Evolutionary conservation across 176 grass and related monocot genomes (phyloP).

Genomic region (Leersia perrieri): DNA sequence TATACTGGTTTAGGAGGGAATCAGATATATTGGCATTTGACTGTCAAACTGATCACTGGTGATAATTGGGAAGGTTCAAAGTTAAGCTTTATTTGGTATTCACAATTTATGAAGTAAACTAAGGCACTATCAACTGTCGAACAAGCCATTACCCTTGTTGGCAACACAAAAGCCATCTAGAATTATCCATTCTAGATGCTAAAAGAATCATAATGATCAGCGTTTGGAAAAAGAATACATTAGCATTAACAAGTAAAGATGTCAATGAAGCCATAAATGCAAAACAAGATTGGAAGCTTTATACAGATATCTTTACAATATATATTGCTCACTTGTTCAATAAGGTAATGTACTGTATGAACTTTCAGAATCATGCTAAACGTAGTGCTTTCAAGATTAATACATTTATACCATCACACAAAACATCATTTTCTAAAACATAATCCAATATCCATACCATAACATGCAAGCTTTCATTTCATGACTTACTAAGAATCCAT

Average conservation of each 20-base stretch:
- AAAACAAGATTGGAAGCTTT: conserved; percentile 16
- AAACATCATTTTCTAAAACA: not conserved
- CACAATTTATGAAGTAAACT: not conserved
- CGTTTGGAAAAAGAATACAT: not conserved
- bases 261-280: not conserved
- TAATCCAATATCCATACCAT: not conserved
- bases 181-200: not conserved
- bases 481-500: not conserved
- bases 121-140: not conserved
- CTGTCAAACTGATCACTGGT: not conserved
- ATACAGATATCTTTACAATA: not conserved
- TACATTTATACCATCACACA: not conserved
- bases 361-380: conserved; percentile 19
- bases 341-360: not conserved
- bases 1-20: not conserved
- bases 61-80: not conserved
- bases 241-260: conserved; percentile 13
- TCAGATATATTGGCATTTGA: not conserved
- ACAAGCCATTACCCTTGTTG: not conserved
- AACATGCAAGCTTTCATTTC: not conserved
- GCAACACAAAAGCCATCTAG: not conserved
- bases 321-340: not conserved
- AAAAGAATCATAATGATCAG: not conserved
- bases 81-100: not conserved
- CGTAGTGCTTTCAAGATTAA: not conserved